Percentiles rank a stretch among this genome's conserved stretches.
Evolutionary conservation across 768 basidiomycete genomes (phyloP).

Genomic region (Termitomyces sp.): DNA sequence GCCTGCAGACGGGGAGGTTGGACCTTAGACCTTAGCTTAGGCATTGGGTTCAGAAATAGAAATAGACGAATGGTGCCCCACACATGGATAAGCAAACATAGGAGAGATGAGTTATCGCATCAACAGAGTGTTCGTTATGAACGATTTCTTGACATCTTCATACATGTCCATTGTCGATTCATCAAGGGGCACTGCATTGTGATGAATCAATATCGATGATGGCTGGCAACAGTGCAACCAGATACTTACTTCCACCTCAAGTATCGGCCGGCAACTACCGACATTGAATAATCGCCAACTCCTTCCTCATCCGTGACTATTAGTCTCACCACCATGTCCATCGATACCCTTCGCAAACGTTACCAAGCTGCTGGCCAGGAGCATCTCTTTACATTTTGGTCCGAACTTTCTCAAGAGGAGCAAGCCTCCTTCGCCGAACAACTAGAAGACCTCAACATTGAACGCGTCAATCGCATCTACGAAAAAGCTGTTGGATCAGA

Average conservation of each 20-base stretch:
- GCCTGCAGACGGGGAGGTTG: neutral
- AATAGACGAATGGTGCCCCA: neutral
- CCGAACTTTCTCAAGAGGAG: conserved; percentile 58
- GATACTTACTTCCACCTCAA: neutral
- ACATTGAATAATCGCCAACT: neutral
- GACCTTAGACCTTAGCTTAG: neutral
- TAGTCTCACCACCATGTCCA: conserved; percentile 40
- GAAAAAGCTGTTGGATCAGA: conserved; percentile 68
- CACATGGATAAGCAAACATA: neutral
- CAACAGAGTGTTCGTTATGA: neutral
- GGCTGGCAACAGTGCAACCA: neutral
- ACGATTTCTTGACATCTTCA: neutral
- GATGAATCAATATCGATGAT: neutral
- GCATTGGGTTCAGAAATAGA: too few relatives aligned
- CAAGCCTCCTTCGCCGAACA: conserved; percentile 61
- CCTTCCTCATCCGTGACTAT: neutral
- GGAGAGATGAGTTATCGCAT: neutral
- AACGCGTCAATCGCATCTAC: conserved; percentile 89
- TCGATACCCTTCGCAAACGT: conserved; percentile 49
- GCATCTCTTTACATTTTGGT: conserved; percentile 89
- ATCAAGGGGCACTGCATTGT: neutral
- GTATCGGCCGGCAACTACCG: conserved; percentile 15
- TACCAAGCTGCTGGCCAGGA: conserved; percentile 81
- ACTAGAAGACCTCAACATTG: conserved; percentile 76
- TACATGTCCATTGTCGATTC: neutral